A percentile compares a stretch with the other conserved stretches of the same genome.
Evolutionary conservation across 768 basidiomycete species (phyloP).

Genomic region (Pisolithus sp.): DNA sequence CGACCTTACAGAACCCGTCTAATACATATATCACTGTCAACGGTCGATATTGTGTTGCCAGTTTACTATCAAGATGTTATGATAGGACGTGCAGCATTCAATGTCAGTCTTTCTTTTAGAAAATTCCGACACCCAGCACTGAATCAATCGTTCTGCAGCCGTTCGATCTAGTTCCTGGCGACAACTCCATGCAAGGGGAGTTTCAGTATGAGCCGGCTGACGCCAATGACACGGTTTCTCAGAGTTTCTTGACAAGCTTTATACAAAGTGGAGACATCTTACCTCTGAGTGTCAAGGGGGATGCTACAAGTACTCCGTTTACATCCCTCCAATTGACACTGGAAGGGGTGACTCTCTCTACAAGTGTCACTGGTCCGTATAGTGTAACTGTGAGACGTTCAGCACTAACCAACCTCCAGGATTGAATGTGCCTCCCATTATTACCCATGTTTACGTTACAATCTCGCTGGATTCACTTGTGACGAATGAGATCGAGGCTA

Average conservation of each 20-base stretch:
- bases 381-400: not conserved
- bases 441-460: constrained; percentile 48
- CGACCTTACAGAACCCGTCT: no score
- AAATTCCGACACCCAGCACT: no score
- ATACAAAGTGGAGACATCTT: constrained; percentile 46
- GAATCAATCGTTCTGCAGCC: no score
- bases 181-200: no score
- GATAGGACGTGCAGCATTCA: no score
- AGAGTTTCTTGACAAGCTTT: constrained; percentile 55
- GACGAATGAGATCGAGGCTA: constrained; percentile 18
- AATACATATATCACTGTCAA: no score
- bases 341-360: constrained; percentile 43
- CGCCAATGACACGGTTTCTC: constrained; percentile 50
- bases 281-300: constrained; percentile 53
- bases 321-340: constrained; percentile 51
- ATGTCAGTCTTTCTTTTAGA: no score
- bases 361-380: constrained; percentile 41
- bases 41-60: no score
- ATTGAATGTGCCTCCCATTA: constrained; percentile 48
- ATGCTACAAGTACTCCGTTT: constrained; percentile 54
- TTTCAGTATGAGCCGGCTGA: no score
- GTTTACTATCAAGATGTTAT: no score
- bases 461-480: constrained; percentile 46
- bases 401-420: constrained; percentile 17
- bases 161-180: no score